phyloP scores from a whole-genome alignment of 176 grass and related monocot genomes.

The Raddia distichophylla region DNA sequence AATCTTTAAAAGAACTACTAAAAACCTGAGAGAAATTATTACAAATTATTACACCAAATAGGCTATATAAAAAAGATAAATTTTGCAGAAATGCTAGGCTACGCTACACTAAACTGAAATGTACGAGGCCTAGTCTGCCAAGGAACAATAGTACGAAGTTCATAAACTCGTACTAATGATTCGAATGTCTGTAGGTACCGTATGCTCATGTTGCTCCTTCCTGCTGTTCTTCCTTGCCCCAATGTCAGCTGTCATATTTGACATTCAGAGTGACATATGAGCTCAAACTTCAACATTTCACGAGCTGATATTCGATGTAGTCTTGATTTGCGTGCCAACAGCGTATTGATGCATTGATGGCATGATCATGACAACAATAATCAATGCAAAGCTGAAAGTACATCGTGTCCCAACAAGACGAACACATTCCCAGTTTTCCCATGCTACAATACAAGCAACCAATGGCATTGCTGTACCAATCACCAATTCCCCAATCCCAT shows the following conservation, averaged over 20 bases:
- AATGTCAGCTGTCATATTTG: not conserved
- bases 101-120: too few species aligned
- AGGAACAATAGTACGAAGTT: not conserved
- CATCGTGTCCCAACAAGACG: slow-evolving; percentile 16
- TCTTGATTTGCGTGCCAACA: slow-evolving; percentile 4
- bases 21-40: too few species aligned
- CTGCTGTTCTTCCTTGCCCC: not conserved
- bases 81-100: too few species aligned
- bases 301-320: not conserved
- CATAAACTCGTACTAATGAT: not conserved
- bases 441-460: slow-evolving; percentile 12
- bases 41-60: too few species aligned
- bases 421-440: slow-evolving; percentile 4
- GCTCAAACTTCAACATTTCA: not conserved
- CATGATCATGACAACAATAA: slow-evolving; percentile 13
- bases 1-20: too few species aligned
- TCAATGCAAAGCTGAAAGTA: not conserved
- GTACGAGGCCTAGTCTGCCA: too few species aligned
- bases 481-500: slow-evolving; percentile 18
- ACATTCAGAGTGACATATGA: not conserved
- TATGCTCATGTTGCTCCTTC: not conserved
- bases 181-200: not conserved
- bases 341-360: slow-evolving; percentile 8
- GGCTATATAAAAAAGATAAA: too few species aligned
- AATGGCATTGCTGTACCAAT: slow-evolving; percentile 1